These are phyloP conservation scores for Meyerozyma carpophila DNA, from an alignment of 1,139 yeast genomes.

Conservation along the genomic window DNA sequence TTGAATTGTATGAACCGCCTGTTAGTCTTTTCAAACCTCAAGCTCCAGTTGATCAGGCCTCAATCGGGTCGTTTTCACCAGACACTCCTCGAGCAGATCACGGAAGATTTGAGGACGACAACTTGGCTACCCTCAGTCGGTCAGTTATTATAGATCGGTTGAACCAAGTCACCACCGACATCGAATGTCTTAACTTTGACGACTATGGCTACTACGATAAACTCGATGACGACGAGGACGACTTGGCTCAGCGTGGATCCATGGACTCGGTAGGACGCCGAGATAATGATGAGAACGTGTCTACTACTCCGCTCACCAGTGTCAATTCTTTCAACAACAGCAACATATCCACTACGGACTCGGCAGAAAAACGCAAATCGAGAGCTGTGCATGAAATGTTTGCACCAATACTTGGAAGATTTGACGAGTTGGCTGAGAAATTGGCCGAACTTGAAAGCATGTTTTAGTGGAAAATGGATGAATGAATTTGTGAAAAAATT, in stretches of 20 bases:
- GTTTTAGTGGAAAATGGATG: conserved; percentile 7
- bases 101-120: conserved; percentile 7
- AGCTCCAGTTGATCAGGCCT: conserved; percentile 6
- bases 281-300: conserved; percentile 8
- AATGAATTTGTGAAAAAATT: no score
- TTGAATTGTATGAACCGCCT: neutral
- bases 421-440: conserved; percentile 44
- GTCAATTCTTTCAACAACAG: conserved; percentile 26
- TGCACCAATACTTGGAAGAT: conserved; percentile 42
- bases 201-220: conserved; percentile 14
- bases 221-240: conserved; percentile 12
- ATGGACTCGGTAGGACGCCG: conserved; percentile 4
- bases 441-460: conserved; percentile 37
- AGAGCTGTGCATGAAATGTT: conserved; percentile 41
- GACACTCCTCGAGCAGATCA: conserved; percentile 21
- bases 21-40: conserved; percentile 1
- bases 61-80: conserved; percentile 34
- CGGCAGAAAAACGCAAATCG: conserved; percentile 20
- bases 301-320: conserved; percentile 35
- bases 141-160: conserved; percentile 36
- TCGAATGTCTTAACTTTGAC: conserved; percentile 24
- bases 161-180: conserved; percentile 37
- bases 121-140: conserved; percentile 21
- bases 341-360: conserved; percentile 3
- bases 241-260: conserved; percentile 5